Percentiles rank a stretch among this genome's conserved stretches.
Conservation (phyloP, 2,329 filamentous ascomycete genomes). For the Nemania sp. region DNA sequence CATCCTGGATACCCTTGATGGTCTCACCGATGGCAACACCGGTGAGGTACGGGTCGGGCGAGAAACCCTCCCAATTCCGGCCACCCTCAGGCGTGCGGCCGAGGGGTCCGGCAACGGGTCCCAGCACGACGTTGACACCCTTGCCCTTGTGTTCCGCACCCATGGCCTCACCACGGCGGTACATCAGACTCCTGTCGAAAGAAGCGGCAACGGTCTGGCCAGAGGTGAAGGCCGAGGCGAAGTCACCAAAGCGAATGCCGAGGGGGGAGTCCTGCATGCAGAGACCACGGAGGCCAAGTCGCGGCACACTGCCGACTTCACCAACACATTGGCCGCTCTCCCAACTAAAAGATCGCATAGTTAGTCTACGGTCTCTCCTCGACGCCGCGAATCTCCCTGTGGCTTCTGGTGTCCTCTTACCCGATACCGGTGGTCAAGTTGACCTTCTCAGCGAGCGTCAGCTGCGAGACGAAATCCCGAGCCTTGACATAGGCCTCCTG, state of each 20-base stretch:
- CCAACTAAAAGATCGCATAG: constrained; percentile 53
- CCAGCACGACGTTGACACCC: constrained; percentile 73
- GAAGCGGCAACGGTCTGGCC: constrained; percentile 82
- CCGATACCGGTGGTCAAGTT: constrained; percentile 91
- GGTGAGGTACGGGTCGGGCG: constrained; percentile 74
- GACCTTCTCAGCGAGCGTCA: constrained; percentile 88
- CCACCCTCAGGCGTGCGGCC: constrained; percentile 70
- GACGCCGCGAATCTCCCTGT: background rate
- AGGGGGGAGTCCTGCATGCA: constrained; percentile 87
- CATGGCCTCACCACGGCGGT: constrained; percentile 71
- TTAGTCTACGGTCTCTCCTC: background rate
- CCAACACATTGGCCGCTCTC: constrained; percentile 75
- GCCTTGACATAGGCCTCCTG: constrained; percentile 75
- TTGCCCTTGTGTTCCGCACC: constrained; percentile 71
- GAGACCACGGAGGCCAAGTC: constrained; percentile 70
- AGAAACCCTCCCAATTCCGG: constrained; percentile 72
- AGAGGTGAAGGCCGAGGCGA: constrained; percentile 76
- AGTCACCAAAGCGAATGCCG: constrained; percentile 77
- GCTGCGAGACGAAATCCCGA: constrained; percentile 75
- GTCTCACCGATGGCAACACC: constrained; percentile 73
- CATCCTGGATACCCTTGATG: constrained; percentile 77
- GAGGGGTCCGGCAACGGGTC: constrained; percentile 73
- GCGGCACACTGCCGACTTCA: constrained; percentile 70
- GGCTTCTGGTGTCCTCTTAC: constrained; percentile 58
- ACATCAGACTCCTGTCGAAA: constrained; percentile 75